Evolutionary conservation across 129 eudicot species (phyloP), one percentile per base, ranked within the genome.

Genomic region (Ambrosia artemisiifolia): DNA sequence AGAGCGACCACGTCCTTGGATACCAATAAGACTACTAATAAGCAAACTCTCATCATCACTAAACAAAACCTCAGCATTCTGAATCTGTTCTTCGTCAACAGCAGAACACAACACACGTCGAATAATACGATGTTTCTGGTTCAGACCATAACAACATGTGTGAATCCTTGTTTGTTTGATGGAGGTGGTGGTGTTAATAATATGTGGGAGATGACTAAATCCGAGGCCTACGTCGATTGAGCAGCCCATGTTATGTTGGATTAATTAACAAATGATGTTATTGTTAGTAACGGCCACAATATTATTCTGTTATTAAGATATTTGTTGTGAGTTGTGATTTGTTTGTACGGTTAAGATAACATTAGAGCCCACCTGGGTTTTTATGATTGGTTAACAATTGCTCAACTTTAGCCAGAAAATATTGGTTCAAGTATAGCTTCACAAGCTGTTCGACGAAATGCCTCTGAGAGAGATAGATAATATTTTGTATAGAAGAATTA

Each of bases 1-100:
- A 67, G 96, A 84, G 59, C 94, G 91, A 46, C 99, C 99, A 10
- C 99, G 99, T 76, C 99, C 97, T 81, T 95, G 97, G 47, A 95
- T 84, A 18, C 99, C 99, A 47, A 95, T 81, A 17, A 95, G 79
- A 72, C 87, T 95, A 65, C 88, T 83, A 60, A 95, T 76, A 3
- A 91, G 72, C 5, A 76, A 76, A 33, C 51, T 86, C 44, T 95
- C 99, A n/a, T 84, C 91, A 68, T 83, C 74, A 3, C 78, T 86
- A 64, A 95, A 95, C 42, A 64, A 16, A 0, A 40, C 44, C 8
- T 63, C 80, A 48, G 36, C 43, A 12, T n/a, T 28, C 73, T 75
- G 79, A 54, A 64, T 50, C 47, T 68, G 79, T 51, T 73, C 67
- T 68, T 76, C 68, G 7, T 71, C 81, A 0, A 75, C 83, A 2